Evolutionary conservation across 2,329 filamentous ascomycete genomes (phyloP), one percentile per base, ranked within the genome.

Genomic region (Diaporthe amygdali): DNA sequence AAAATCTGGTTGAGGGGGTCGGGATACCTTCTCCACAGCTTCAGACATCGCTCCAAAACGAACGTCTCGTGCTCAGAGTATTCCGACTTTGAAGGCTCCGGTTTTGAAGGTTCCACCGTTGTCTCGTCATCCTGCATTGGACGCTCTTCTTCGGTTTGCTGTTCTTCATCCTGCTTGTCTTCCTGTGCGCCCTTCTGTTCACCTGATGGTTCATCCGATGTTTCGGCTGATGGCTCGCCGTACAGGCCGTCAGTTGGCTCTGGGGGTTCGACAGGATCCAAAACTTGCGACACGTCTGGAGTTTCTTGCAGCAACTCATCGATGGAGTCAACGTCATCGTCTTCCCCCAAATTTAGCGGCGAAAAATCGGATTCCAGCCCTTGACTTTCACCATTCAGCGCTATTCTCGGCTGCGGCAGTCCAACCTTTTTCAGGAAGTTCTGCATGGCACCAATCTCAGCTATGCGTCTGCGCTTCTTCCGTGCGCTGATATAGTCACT

Each of bases 401-500:
- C 77, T 17, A 74, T 76, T 66, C 76, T 80, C 7, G 83, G 84
- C 74, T 85, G 81, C 20, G 88, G 84, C 61, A 85, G 76, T 3
- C 86, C 86, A 66, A 91, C 87, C 69, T 87, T 89, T 74, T 87
- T 89, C 20, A 96, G 83, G 34, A 92, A 85, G 17, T 89, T 88
- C 74, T 93, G 90, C 2, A 92, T 90, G 0, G 91, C 91, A 75
- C 96, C 94, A 47, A 98, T 91, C 77, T 98, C 96, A 10, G 92
- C 90, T 34, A 93, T 87, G 20, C 95, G 91, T 71, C 89, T 86
- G 76, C 91, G 91, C 78, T 93, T 92, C 81, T 93, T 94, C 72
- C 91, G 91, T 7, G 93, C 89, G 14, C 87, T 82, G 68, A 98
- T 92, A 77, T 92, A 97, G 81, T 99, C 96, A 71, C 91, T 90